These are phyloP conservation scores for Stylonectria norvegica DNA, from an alignment of 2,329 filamentous ascomycete species.

Conservation along the genomic window DNA sequence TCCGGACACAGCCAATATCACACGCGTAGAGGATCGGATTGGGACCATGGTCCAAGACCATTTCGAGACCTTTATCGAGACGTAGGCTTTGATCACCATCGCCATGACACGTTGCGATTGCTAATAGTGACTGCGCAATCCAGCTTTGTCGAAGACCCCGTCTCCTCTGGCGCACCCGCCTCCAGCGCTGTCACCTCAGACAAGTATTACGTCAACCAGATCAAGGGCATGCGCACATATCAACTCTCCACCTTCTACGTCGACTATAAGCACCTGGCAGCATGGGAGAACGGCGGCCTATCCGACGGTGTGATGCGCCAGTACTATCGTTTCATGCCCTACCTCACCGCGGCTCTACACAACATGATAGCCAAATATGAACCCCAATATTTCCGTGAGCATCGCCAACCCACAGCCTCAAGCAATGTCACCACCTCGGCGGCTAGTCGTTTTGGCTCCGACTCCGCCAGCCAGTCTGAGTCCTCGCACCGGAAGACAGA, in stretches of 20 bases:
- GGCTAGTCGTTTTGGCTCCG: constrained; percentile 58
- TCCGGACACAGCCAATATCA: constrained; percentile 51
- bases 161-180: constrained; percentile 58
- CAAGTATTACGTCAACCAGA: constrained; percentile 82
- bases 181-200: constrained; percentile 72
- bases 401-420: constrained; percentile 77
- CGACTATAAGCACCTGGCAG: constrained; percentile 79
- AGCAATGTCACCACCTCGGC: constrained; percentile 69
- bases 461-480: constrained; percentile 60
- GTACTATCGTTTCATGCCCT: constrained; percentile 94
- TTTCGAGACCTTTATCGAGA: constrained; percentile 78
- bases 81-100: constrained; percentile 45
- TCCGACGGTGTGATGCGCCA: constrained; percentile 83
- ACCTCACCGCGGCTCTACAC: constrained; percentile 82
- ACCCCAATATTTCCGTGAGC: constrained; percentile 87
- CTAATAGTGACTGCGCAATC: constrained; percentile 4
- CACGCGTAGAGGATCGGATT: constrained; percentile 72
- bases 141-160: constrained; percentile 67
- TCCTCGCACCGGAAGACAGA: constrained; percentile 75
- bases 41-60: constrained; percentile 71
- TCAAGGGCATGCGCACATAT: constrained; percentile 71
- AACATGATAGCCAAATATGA: constrained; percentile 94
- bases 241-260: constrained; percentile 82
- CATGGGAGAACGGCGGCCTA: constrained; percentile 73
- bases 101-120: not conserved